Evolutionary conservation across 2,329 filamentous ascomycete genomes (phyloP), one percentile per base, ranked within the genome.

Genomic region (Zelopaecilomyces penicillatus): DNA sequence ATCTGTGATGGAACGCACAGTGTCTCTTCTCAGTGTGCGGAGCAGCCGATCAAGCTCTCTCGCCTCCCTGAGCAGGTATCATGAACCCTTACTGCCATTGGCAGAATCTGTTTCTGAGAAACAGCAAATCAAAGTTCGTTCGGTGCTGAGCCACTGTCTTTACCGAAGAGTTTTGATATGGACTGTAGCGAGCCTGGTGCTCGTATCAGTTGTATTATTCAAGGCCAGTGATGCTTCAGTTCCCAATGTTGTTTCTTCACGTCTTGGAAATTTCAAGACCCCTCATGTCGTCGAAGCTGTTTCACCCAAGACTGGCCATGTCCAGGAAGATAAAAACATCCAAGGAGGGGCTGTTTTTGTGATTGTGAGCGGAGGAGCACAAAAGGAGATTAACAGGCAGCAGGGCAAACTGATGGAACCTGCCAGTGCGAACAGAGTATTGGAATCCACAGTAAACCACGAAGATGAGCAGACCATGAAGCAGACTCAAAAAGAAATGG

Each of bases 121-220:
- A 50, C 58, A 64, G 12, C 65, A 59, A 43, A 57, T 73, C 40
- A 61, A 68, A 43, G 56, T 74, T 26, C 68, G 66, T 48, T 60
- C 69, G 5, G 51, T 78, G 9, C 55, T 78, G n/a, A 64, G 73
- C 10, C 69, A 75, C 53, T 75, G 69, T 52, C 62, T 76, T 32
- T 76, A 76, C 53, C 67, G 73, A 35, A 66, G 75, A 44, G 64
- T 78, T 19, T 58, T 77, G 37, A 60, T 75, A 55, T 78, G 75
- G 74, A 64, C 63, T 5, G 48, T 70, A n/a, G 58, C 65, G 10
- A 55, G 68, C 41, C 57, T 70, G 39, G 49, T 64, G 32, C 55
- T 78, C 19, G 54, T 73, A 7, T 63, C 62, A 4, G 37, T 74
- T 33, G 53, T 65, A 3, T 52, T 75, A 5, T 67, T 68, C 48